Conservation (phyloP, 1,139 yeast genomes). For the Suhomyces bolitotheri region DNA sequence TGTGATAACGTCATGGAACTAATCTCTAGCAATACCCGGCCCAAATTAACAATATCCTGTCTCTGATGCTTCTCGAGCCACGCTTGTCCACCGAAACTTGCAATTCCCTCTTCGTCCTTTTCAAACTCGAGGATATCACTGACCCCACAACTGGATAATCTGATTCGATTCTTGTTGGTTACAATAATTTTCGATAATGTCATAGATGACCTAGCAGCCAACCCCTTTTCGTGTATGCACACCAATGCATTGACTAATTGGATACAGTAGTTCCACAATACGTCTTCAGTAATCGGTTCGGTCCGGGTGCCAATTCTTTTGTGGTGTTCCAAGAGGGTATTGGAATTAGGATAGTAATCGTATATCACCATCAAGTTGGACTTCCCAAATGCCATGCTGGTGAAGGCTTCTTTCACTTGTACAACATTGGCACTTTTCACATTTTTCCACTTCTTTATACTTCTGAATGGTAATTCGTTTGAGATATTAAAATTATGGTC, state of each 20-base stretch:
- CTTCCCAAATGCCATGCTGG: constrained; percentile 84
- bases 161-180: constrained; percentile 68
- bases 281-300: constrained; percentile 59
- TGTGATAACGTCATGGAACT: constrained; percentile 45
- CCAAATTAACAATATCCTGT: constrained; percentile 58
- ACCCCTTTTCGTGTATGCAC: constrained; percentile 59
- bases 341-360: constrained; percentile 68
- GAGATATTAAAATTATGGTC: constrained; percentile 49
- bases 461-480: constrained; percentile 52
- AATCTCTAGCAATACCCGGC: constrained; percentile 57
- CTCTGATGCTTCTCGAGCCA: constrained; percentile 37
- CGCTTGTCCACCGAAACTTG: constrained; percentile 17
- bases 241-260: constrained; percentile 72
- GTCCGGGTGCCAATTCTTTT: constrained; percentile 33
- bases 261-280: constrained; percentile 72
- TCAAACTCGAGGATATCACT: constrained; percentile 60
- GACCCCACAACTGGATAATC: constrained; percentile 71
- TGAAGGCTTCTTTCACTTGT: constrained; percentile 75
- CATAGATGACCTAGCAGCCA: constrained; percentile 62
- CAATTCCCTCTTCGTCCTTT: constrained; percentile 30
- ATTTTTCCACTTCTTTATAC: constrained; percentile 47
- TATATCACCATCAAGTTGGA: constrained; percentile 44
- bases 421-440: constrained; percentile 66
- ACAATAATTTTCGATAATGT: constrained; percentile 71
- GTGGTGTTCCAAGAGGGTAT: constrained; percentile 52